phyloP scores from a whole-genome alignment of 2,329 filamentous ascomycete genomes.

The Trichophyton rubrum region DNA sequence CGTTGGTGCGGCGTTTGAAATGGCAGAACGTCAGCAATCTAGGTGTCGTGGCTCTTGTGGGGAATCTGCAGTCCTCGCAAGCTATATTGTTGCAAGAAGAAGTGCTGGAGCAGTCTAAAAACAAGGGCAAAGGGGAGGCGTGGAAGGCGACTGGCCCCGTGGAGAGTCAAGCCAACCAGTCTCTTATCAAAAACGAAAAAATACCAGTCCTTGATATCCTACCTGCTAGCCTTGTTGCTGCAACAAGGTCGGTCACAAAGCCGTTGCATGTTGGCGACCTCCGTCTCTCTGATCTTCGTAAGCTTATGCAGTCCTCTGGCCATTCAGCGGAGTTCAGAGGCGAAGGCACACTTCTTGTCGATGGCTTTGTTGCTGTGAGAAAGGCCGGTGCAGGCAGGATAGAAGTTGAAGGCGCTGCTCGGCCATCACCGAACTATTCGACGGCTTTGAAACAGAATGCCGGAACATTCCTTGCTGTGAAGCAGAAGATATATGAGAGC shows the following conservation, averaged over 20 bases:
- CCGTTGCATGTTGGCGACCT: constrained; percentile 92
- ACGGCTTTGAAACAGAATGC: constrained; percentile 39
- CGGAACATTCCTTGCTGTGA: constrained; percentile 72
- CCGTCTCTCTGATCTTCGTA: constrained; percentile 72
- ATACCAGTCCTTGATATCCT: constrained; percentile 48
- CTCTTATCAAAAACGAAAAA: constrained; percentile 21
- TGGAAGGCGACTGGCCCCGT: constrained; percentile 20
- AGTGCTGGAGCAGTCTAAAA: constrained; percentile 32
- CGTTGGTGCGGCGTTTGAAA: constrained; percentile 71
- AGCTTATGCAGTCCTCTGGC: constrained; percentile 67
- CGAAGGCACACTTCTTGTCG: constrained; percentile 81
- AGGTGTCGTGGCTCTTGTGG: constrained; percentile 85
- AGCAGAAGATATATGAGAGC: constrained; percentile 83
- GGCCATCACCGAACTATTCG: constrained; percentile 34
- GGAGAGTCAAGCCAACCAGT: constrained; percentile 14
- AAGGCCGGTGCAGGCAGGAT: constrained; percentile 80
- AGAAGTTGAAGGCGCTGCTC: constrained; percentile 68
- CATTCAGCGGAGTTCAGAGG: constrained; percentile 87
- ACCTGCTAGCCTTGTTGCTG: constrained; percentile 51
- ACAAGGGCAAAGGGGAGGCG: constrained; percentile 40
- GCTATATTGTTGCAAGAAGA: constrained; percentile 21
- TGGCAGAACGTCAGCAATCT: constrained; percentile 91
- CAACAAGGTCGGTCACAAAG: constrained; percentile 63
- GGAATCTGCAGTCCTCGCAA: constrained; percentile 47
- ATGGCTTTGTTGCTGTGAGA: constrained; percentile 73